Evolutionary conservation across 2,329 filamentous ascomycete species (phyloP).

Genomic region (Monosporascus sp.): DNA sequence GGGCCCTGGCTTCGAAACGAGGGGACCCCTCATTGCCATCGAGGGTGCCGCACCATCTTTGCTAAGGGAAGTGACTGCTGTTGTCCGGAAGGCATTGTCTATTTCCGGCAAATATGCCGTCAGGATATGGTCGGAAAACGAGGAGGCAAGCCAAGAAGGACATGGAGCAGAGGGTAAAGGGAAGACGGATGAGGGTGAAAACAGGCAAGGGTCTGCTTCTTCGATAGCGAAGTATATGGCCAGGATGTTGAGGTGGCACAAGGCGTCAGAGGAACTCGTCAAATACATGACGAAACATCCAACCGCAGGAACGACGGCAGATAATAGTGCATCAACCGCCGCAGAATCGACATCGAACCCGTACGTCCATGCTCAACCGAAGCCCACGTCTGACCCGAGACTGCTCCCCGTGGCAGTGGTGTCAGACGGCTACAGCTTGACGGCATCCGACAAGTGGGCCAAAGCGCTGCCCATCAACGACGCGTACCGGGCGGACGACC

Average conservation of each 20-base stretch:
- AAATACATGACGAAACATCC: constrained; percentile 37
- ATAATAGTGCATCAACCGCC: neutral
- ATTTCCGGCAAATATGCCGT: constrained; percentile 41
- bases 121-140: constrained; percentile 38
- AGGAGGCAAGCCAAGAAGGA: neutral
- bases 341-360: neutral
- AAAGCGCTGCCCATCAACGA: constrained; percentile 70
- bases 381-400: neutral
- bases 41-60: constrained; percentile 63
- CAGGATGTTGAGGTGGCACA: constrained; percentile 69
- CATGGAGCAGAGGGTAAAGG: neutral
- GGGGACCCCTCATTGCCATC: constrained; percentile 78
- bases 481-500: constrained; percentile 74
- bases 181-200: neutral
- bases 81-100: constrained; percentile 59
- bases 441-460: constrained; percentile 70
- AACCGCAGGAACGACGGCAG: neutral
- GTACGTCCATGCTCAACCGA: constrained; percentile 1
- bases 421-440: constrained; percentile 73
- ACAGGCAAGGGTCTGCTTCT: constrained; percentile 25
- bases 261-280: constrained; percentile 66
- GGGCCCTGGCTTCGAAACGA: constrained; percentile 36
- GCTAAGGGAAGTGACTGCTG: constrained; percentile 52
- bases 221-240: constrained; percentile 58
- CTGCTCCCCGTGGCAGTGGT: constrained; percentile 67